These are phyloP conservation scores for Rhytidhysteron rufulum DNA, from an alignment of 2,329 filamentous ascomycete genomes.

Conservation along the genomic window DNA sequence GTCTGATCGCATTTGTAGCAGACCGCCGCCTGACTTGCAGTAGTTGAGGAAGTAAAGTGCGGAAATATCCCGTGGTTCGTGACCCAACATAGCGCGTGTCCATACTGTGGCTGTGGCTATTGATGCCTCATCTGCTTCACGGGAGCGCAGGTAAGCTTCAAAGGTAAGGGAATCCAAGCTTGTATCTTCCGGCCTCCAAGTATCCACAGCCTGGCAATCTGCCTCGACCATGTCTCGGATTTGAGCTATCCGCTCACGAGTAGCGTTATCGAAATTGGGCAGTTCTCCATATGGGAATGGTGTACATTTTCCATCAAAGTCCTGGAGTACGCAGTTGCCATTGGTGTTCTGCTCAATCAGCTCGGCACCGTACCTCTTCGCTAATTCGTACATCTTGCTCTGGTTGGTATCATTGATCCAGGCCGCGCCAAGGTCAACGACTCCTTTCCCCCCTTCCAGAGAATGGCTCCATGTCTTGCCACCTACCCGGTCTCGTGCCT, in stretches of 20 bases:
- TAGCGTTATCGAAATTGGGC: constrained; percentile 19
- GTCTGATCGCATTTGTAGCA: constrained; percentile 53
- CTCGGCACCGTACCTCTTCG: constrained; percentile 40
- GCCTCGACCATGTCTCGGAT: constrained; percentile 38
- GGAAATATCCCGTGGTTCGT: constrained; percentile 47
- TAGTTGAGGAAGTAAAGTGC: constrained; percentile 56
- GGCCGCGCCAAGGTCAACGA: constrained; percentile 53
- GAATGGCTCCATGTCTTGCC: constrained; percentile 48
- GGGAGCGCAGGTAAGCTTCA: constrained; percentile 33
- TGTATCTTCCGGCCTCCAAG: constrained; percentile 1
- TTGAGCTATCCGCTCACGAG: constrained; percentile 21
- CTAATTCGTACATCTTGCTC: constrained; percentile 41
- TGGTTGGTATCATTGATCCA: constrained; percentile 60
- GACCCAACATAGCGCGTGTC: constrained; percentile 50
- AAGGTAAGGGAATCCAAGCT: constrained; percentile 38
- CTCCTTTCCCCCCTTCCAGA: constrained; percentile 29
- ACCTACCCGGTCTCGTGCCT: constrained; percentile 47
- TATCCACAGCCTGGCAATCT: constrained; percentile 34
- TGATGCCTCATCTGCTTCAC: constrained; percentile 27
- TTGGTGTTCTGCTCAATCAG: constrained; percentile 47
- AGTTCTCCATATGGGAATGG: constrained; percentile 31
- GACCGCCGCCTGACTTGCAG: constrained; percentile 50
- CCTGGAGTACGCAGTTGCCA: constrained; percentile 44
- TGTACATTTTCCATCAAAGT: constrained; percentile 30
- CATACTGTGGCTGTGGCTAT: constrained; percentile 42